Evolutionary conservation across 345 rosid genomes (phyloP).

Genomic region (Bruguiera gymnorhiza): DNA sequence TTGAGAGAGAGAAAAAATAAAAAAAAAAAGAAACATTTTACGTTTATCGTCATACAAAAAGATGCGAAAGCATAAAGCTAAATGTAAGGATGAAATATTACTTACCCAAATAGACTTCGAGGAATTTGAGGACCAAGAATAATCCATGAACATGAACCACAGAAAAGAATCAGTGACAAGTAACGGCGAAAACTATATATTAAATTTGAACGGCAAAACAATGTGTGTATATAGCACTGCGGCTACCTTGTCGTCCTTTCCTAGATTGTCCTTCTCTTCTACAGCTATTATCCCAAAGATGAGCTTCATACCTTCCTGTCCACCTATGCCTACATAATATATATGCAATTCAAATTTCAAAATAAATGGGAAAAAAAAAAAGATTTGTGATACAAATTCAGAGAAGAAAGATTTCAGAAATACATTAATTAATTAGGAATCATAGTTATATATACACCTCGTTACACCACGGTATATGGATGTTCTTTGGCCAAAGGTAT

Average conservation of each 20-base stretch:
- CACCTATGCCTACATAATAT: slow-evolving; percentile 73
- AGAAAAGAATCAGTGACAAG: slow-evolving; percentile 17
- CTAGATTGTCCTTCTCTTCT: slow-evolving; percentile 99
- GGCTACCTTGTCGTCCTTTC: slow-evolving; percentile 93
- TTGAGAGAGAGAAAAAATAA: too few relatives aligned
- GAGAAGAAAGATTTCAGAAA: not conserved
- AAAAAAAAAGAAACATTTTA: not conserved
- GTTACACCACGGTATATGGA: slow-evolving; percentile 98
- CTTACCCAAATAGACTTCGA: slow-evolving; percentile 88
- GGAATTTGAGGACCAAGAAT: slow-evolving; percentile 14
- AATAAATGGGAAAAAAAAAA: not conserved
- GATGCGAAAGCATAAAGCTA: not conserved
- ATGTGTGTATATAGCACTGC: too few relatives aligned
- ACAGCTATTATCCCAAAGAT: slow-evolving; percentile 99
- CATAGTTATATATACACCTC: slow-evolving; percentile 41
- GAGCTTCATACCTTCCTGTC: slow-evolving; percentile 99
- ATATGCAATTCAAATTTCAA: not conserved
- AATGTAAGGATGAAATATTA: not conserved
- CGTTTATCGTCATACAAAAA: not conserved
- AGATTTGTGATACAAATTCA: not conserved
- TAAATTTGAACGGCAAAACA: too few relatives aligned
- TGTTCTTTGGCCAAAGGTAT: slow-evolving; percentile 94
- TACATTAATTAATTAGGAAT: not conserved
- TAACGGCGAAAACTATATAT: not conserved
- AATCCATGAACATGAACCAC: slow-evolving; percentile 19